A percentile compares a stretch with the other conserved stretches of the same genome.
phyloP scores from a whole-genome alignment of 371 early-diverging fungal genomes.

The Fennellomyces sp. region DNA sequence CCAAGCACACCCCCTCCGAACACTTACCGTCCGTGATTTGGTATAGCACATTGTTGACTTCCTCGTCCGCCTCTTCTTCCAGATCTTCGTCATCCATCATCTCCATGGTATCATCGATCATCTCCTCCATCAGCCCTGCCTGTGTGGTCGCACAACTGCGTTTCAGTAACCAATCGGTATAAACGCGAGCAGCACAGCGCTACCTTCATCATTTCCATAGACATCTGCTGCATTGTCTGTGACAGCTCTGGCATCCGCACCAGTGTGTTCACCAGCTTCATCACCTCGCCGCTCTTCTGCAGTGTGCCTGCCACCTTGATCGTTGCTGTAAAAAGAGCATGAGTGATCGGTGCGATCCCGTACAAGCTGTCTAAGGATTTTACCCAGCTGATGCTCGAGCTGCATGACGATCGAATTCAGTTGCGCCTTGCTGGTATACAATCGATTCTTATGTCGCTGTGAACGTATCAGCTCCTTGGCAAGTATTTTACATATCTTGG shows the following conservation, averaged over 20 bases:
- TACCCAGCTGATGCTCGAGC: slow-evolving; percentile 87
- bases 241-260: slow-evolving; percentile 86
- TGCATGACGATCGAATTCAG: slow-evolving; percentile 91
- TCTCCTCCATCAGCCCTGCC: slow-evolving; percentile 96
- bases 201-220: slow-evolving; percentile 95
- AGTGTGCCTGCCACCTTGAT: slow-evolving; percentile 88
- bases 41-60: slow-evolving; percentile 88
- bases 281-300: slow-evolving; percentile 87
- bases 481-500: slow-evolving; percentile 72
- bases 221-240: slow-evolving; percentile 85
- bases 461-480: slow-evolving; percentile 88
- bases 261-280: slow-evolving; percentile 87
- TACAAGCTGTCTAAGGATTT: not conserved
- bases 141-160: too few relatives aligned
- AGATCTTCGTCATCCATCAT: slow-evolving; percentile 86
- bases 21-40: slow-evolving; percentile 85
- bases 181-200: too few relatives aligned
- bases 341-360: not conserved
- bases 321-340: slow-evolving; percentile 54
- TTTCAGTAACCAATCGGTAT: too few relatives aligned
- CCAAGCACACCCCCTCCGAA: too few relatives aligned
- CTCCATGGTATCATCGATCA: slow-evolving; percentile 92
- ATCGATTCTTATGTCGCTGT: slow-evolving; percentile 77
- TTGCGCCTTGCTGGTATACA: slow-evolving; percentile 91
- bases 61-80: slow-evolving; percentile 94